Percentiles rank a stretch among this genome's conserved stretches.
phyloP scores from a whole-genome alignment of 257 asterid species.

The Nicotiana tomentosiformis region DNA sequence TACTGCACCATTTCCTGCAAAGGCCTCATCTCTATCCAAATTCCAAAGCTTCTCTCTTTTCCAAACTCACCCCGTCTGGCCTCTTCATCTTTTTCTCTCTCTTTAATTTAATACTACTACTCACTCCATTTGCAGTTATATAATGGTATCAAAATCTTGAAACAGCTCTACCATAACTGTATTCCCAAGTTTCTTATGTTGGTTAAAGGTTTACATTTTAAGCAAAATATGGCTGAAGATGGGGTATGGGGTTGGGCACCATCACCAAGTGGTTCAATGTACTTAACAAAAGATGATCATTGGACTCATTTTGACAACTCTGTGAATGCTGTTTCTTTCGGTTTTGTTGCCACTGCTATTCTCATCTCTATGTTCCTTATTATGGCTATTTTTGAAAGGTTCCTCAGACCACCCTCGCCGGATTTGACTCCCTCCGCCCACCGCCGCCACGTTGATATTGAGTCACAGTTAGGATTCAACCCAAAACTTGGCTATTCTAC shows the following conservation, averaged over 20 bases:
- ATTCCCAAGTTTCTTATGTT: background rate
- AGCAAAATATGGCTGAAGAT: slow-evolving; percentile 49
- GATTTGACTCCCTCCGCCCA: slow-evolving; percentile 37
- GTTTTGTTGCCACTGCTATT: slow-evolving; percentile 92
- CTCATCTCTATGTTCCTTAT: slow-evolving; percentile 90
- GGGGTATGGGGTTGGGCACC: slow-evolving; percentile 60
- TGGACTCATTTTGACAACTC: slow-evolving; percentile 93
- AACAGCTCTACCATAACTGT: background rate
- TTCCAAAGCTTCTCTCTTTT: slow-evolving; percentile 24
- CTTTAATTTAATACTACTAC: background rate
- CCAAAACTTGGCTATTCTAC: slow-evolving; percentile 51
- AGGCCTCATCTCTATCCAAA: slow-evolving; percentile 4
- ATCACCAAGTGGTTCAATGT: slow-evolving; percentile 37
- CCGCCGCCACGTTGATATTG: slow-evolving; percentile 38
- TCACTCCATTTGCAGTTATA: background rate
- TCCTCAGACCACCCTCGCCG: slow-evolving; percentile 60
- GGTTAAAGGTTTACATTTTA: background rate
- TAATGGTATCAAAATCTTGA: background rate
- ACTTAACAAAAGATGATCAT: slow-evolving; percentile 58
- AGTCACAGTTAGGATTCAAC: slow-evolving; percentile 45
- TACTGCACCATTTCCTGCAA: background rate
- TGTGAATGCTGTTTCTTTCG: slow-evolving; percentile 80
- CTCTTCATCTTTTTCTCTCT: slow-evolving; percentile 5
- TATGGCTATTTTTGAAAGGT: slow-evolving; percentile 87
- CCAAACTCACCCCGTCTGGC: background rate